Evolutionary conservation across 768 basidiomycete species (phyloP), one percentile per base, ranked within the genome.

Genomic region (Clitopilus hobsonii): DNA sequence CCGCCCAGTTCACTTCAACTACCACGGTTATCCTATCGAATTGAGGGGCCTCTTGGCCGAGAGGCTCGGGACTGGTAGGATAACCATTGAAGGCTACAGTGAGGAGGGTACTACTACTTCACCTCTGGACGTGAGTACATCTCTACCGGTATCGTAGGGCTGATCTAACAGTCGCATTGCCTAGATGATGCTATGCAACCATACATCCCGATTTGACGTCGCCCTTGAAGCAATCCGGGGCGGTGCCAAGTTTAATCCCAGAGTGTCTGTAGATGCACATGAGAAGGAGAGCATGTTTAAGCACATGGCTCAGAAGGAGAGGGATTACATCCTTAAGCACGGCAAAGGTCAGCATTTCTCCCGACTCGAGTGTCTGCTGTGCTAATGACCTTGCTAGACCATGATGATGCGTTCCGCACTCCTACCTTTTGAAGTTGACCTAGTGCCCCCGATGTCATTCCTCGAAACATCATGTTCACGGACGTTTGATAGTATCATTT

Each of bases 31-130:
- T 63, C 84, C 89, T 0, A 79, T 85, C 52, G 86, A 91, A 66
- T 69, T 91, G 51, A 79, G 81, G 61, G 86, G 87, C 11, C 63
- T 88, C 58, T 62, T 91, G 32, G 84, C 79, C 32, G 86, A 83
- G 2, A 73, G 86, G 6, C 76, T 75, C 13, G 69, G 67, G 25
- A 65, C 74, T 49, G 75, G 76, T 3, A 69, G 85, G 50, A 70
- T 86, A n/a, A 66, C 74, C 0, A 80, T 88, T 29, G 75, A 74
- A 38, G 86, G 88, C 58, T 88, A 87, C 63, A 71, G 70, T 29
- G 88, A 89, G 65, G 87, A 89, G 69, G 86, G 89, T 13, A 89
- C 87, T 1, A 91, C 90, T 16, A 92, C 90, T 22, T 86, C 87
- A 8, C 88, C 88, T n/a, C 90, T 89, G 58, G 86, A 88, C 62